These are phyloP conservation scores for Cyberlindnera veronae DNA, from an alignment of 805 yeast genomes.

Conservation along the genomic window DNA sequence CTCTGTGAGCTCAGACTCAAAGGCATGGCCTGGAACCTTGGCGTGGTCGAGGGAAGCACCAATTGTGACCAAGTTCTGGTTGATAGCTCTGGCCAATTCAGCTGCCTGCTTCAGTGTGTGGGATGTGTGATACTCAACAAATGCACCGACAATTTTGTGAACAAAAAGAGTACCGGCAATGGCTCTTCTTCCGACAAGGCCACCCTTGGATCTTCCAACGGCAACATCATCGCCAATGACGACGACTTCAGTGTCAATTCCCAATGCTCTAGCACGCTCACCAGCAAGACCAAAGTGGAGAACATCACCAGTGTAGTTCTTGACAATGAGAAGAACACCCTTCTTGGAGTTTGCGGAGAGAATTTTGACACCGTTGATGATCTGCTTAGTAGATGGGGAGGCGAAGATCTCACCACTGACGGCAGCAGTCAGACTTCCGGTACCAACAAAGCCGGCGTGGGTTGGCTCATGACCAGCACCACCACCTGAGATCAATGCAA, in stretches of 20 bases:
- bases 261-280: slow-evolving; percentile 80
- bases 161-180: slow-evolving; percentile 87
- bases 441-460: slow-evolving; percentile 89
- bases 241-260: slow-evolving; percentile 66
- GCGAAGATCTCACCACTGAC: slow-evolving; percentile 93
- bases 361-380: slow-evolving; percentile 56
- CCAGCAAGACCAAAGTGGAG: slow-evolving; percentile 90
- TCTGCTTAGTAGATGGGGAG: slow-evolving; percentile 91
- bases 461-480: slow-evolving; percentile 96
- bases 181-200: slow-evolving; percentile 91
- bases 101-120: slow-evolving; percentile 51
- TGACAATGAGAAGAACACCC: slow-evolving; percentile 78
- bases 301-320: slow-evolving; percentile 93
- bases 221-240: slow-evolving; percentile 91
- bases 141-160: slow-evolving; percentile 83
- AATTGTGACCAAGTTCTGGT: slow-evolving; percentile 71
- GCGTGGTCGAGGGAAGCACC: slow-evolving; percentile 90
- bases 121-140: slow-evolving; percentile 40
- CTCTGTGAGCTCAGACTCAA: slow-evolving; percentile 47
- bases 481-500: slow-evolving; percentile 82
- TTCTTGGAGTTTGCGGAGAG: slow-evolving; percentile 37
- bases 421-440: slow-evolving; percentile 78
- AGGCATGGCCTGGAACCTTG: slow-evolving; percentile 78
- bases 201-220: slow-evolving; percentile 86
- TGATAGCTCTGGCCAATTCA: slow-evolving; percentile 56